Base-by-base conservation (phyloP, 768 basidiomycete genomes). In the Mrakia gelida region DNA sequence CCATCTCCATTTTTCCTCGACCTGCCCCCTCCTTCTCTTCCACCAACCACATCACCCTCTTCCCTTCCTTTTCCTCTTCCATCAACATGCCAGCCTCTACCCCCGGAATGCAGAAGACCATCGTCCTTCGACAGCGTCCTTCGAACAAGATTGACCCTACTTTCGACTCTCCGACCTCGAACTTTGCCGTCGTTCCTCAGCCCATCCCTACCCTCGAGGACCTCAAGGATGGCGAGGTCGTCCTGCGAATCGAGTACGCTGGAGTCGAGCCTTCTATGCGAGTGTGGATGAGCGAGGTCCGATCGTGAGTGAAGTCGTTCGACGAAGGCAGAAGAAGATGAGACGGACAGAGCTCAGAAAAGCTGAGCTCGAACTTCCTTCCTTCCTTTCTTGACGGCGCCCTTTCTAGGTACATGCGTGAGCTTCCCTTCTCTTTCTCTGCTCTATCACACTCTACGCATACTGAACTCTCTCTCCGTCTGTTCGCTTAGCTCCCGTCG, bases 201-300 rank as follows among this genome's bases (percentile, higher is more conserved):
- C 75, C 81, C 26, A 68, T 86, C 18, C 81, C 80, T 2, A 73
- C 78, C 6, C 34, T 52, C 13, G 73, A 73, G 16, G 81, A 82
- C 11, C 79, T 86, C 41, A 81, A 84, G 32, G 87, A 91, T 79
- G 84, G 83, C 4, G 82, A 87, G 79, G 89, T 90, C 15, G 86
- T 95, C 71, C 89, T 98, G n/a, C 88, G 89, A 83, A 89, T 92
- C 77, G 89, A 90, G 67, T 95, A 91, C 87, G 82, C 94, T 52
- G 90, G 90, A 52, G 83, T 97, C 80, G 95, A 97, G 82, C 94
- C 95, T 28, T 92, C 93, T 0, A 93, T 94, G 93, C 88, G 94
- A 73, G 83, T 82, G 15, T 97, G 92, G 88, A 82, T 98, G 72
- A 89, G 88, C 79, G 91, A 93, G 82, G 83, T 82, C 21, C 87